Conservation (phyloP, 2,329 filamentous ascomycete species). For the Emmonsiellopsis sp. region DNA sequence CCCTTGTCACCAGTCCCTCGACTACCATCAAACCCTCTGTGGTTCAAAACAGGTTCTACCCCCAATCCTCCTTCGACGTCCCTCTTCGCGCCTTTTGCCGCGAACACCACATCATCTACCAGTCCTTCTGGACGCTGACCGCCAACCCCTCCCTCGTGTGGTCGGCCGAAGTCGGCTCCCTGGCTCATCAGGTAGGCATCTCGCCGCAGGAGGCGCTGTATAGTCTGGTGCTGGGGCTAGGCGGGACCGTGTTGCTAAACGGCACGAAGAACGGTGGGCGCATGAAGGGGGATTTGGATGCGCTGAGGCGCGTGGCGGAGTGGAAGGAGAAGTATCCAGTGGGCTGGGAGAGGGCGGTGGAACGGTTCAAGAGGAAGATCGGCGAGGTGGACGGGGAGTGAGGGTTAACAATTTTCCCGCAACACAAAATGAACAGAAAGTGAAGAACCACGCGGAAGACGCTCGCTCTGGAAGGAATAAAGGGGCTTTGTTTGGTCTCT, state of each 20-base stretch:
- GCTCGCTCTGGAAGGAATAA: no score
- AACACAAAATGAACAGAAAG: no score
- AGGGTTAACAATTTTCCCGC: neutral
- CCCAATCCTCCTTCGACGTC: slow-evolving; percentile 49
- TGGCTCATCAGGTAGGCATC: slow-evolving; percentile 39
- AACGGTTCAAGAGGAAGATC: slow-evolving; percentile 37
- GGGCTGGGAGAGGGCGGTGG: slow-evolving; percentile 42
- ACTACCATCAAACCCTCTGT: slow-evolving; percentile 47
- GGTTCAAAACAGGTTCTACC: slow-evolving; percentile 68
- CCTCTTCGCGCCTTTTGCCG: slow-evolving; percentile 49
- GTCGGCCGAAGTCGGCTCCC: slow-evolving; percentile 37
- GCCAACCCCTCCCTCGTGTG: slow-evolving; percentile 45
- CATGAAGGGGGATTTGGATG: slow-evolving; percentile 45
- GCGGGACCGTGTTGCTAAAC: slow-evolving; percentile 43
- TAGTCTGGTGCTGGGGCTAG: slow-evolving; percentile 45
- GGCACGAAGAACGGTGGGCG: slow-evolving; percentile 44
- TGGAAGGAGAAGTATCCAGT: slow-evolving; percentile 38
- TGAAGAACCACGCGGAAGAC: no score
- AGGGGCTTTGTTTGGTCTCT: no score
- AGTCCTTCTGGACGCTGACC: slow-evolving; percentile 54
- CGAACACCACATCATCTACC: slow-evolving; percentile 45
- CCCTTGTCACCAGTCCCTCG: slow-evolving; percentile 35
- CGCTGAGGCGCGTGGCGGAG: slow-evolving; percentile 30
- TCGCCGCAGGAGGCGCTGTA: slow-evolving; percentile 44
- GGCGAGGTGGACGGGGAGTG: slow-evolving; percentile 16